Evolutionary conservation across 148 eudicot genomes (phyloP), one percentile per base, ranked within the genome.

Genomic region (Linanthus parryae): DNA sequence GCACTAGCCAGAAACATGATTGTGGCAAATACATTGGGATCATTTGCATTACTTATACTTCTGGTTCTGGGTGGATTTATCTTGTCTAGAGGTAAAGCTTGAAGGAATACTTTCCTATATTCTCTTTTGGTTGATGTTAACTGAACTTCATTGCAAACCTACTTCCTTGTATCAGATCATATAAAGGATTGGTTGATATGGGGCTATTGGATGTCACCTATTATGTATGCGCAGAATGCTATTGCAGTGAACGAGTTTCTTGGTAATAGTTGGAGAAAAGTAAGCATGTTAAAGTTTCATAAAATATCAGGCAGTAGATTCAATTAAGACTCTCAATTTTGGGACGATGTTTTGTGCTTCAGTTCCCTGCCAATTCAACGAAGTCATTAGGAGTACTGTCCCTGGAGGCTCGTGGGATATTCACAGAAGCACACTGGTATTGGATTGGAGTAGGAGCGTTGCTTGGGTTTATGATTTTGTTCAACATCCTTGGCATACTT

Each of bases 181-280:
- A 59, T 89, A 47, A 85, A 74, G 62, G 68, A 63, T 30, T 89
- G 97, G 97, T 89, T 89, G 94, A 77, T 75, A 62, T 89, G 97
- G 97, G 89, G 97, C 30, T 84, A 89, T 52, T 89, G 90, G 94
- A n/a, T 73, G 35, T 89, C 94, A 42, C 97, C 97, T 2, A 1
- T 89, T 70, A 82, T 58, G 79, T 89, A 89, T 58, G 87, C 63
- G 16, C 82, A 82, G 41, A 89, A 82, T 56, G 87, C 94, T 17
- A 58, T 89, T 24, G 63, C 73, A 11, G 97, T 79, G 57, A 89
- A 89, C 68, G 97, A 84, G 72, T 85, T 91, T 64, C 82, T 73
- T 13, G 94, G 97, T 27, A 65, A 76, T 22, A 83, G 82, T 64
- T 91, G 97, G 97, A 73, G 57, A 30, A 54, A 73, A 24, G 80